Evolutionary conservation across 2,329 filamentous ascomycete genomes (phyloP), one percentile per base, ranked within the genome.

Genomic region (Fusarium goolgardi): DNA sequence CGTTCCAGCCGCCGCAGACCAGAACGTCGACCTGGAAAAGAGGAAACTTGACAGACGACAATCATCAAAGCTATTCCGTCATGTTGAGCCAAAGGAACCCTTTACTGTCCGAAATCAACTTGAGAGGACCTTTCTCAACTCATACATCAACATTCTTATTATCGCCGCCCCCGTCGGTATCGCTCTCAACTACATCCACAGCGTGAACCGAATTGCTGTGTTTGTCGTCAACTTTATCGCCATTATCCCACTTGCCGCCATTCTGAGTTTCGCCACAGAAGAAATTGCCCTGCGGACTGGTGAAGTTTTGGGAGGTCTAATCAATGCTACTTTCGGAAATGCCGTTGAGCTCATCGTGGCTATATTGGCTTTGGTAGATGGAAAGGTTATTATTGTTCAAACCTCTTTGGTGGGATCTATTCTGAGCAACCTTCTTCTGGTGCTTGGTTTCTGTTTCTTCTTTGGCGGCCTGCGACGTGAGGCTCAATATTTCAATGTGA

Each of bases 171-270:
- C 94, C 0, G 86, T 89, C 34, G 94, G 94, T 60, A 93, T 97
- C 73, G 91, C 86, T 3, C 78, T 95, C 53, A 87, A 92, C 73
- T 93, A 90, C 74, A 80, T 88, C 20, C 69, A 75, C 6, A 72
- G 77, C 13, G 80, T 91, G 52, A 83, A 85, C 73, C 82, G 84
- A 5, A 83, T 91, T 59, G 86, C 84, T 32, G 83, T 96, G 46
- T 97, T 97, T 74, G 87, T 94, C 57, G 86, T 97, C 79, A 97
- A 97, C 81, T 97, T 97, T 74, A 86, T 97, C 67, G 95, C 94
- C 64, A 97, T 97, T 71, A 90, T 97, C 61, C 94, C 94, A 0
- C 84, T 97, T 40, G 95, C 95, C 4, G 92, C 91, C 16, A 90
- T 97, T 83, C 84, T 98, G 25, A 91, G 91, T 72, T 97, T 91